Base-by-base conservation (phyloP, 345 rosid genomes). In the Populus pruinosa region DNA sequence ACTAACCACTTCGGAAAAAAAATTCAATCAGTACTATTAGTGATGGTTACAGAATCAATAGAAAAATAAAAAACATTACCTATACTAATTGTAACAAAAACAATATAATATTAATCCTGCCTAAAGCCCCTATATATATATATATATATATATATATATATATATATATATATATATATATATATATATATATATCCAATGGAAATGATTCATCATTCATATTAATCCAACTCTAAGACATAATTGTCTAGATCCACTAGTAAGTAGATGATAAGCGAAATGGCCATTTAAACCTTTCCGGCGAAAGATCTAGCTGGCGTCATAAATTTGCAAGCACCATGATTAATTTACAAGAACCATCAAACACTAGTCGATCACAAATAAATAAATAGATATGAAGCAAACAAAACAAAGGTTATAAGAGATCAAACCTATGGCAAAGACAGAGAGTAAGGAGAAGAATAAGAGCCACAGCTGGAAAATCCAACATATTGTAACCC, bases 391-490 rank as follows among this genome's bases (percentile, higher is more conserved):
- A 23, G 10, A 31, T 17, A 69, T 14, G 25, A 76, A 70, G 67
- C 13, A 38, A 59, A 39, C 2, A 43, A 10, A 6, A 61, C 13
- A 76, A 49, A 65, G 47, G 2, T 16, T 4, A 47, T 5, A 11
- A 49, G 78, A 69, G 65, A 77, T 55, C 75, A 61, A 83, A 94
- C 97, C 97, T 93, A 67, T 89, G 90, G 85, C 97, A 92, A 67
- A 92, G 89, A 74, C 91, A 92, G 78, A 93, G 83, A 70, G 97
- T 91, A 84, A 94, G 94, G 80, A 94, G 86, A 78, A 94, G 96
- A 81, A 92, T 77, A 77, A 94, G 88, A 62, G 88, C 95, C 12
- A 94, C 97, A 16, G 97, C 98, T 1, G 86, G 84, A 75, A 94
- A 91, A 86, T 94, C 98, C 86, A 94, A 78, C 84, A 87, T 88